These are phyloP conservation scores for Helicostylum pulchrum DNA, from an alignment of 192 early-diverging fungal genomes.

Conservation along the genomic window DNA sequence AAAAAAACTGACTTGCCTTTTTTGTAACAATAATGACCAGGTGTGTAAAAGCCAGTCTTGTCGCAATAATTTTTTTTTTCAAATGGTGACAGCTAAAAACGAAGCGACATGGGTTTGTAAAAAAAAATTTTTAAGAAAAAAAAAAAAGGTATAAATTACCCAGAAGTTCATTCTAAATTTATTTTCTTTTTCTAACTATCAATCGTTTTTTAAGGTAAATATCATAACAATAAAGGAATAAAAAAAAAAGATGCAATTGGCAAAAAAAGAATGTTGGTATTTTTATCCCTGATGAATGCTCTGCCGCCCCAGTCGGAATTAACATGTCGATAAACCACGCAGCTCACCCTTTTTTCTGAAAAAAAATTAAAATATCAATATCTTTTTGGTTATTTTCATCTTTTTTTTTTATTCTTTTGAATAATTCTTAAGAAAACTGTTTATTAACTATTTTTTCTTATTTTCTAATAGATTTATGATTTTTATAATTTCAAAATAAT, in stretches of 20 bases:
- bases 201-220: background rate
- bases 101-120: no score
- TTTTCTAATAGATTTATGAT: background rate
- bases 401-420: background rate
- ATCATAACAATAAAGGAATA: no score
- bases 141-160: background rate
- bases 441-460: background rate
- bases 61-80: no score
- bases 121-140: no score
- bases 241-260: no score
- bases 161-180: background rate
- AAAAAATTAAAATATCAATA: conserved; percentile 1
- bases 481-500: background rate
- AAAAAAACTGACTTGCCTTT: no score
- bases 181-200: conserved; percentile 2
- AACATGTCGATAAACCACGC: conserved; percentile 19
- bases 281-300: conserved; percentile 22
- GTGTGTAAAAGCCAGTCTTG: no score
- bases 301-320: conserved; percentile 24
- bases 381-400: background rate
- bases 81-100: no score
- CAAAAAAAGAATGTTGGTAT: no score
- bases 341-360: conserved; percentile 10
- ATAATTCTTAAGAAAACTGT: background rate
- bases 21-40: no score